A percentile compares a stretch with the other conserved stretches of the same genome.
Evolutionary conservation across 768 basidiomycete genomes (phyloP).

Genomic region (Trametes maxima): DNA sequence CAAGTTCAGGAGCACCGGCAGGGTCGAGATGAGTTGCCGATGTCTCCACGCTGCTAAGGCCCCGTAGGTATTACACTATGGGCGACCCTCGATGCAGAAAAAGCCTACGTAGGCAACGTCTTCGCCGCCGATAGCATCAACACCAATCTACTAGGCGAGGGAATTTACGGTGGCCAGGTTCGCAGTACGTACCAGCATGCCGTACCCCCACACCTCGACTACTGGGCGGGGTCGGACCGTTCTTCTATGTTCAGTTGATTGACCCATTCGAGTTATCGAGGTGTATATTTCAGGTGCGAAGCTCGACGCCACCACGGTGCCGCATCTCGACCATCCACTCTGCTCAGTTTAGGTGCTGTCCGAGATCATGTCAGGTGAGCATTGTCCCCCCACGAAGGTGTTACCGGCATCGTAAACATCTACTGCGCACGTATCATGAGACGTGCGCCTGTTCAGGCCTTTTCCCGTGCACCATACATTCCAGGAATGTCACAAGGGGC

Average conservation of each 20-base stretch:
- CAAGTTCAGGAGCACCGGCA: no score
- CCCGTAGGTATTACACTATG: no score
- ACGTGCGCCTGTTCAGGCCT: no score
- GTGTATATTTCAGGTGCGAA: not conserved
- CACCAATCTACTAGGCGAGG: not conserved
- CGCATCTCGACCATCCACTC: not conserved
- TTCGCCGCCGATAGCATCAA: not conserved
- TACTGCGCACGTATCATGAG: not conserved
- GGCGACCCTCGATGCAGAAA: no score
- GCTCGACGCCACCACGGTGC: slow-evolving; percentile 10
- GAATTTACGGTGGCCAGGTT: not conserved
- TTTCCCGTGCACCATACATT: no score
- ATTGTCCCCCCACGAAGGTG: not conserved
- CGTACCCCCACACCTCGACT: not conserved
- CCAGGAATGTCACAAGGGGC: no score
- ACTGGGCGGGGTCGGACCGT: not conserved
- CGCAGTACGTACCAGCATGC: not conserved
- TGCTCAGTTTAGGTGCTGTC: not conserved
- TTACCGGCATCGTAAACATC: not conserved
- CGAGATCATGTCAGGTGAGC: not conserved
- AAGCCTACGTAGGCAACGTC: no score
- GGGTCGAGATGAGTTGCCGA: no score
- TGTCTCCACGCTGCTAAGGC: no score
- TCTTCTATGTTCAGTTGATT: slow-evolving; percentile 11
- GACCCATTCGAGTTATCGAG: not conserved